Evolutionary conservation across 2,329 filamentous ascomycete genomes (phyloP).

Genomic region (Ceratocystis huliohia): DNA sequence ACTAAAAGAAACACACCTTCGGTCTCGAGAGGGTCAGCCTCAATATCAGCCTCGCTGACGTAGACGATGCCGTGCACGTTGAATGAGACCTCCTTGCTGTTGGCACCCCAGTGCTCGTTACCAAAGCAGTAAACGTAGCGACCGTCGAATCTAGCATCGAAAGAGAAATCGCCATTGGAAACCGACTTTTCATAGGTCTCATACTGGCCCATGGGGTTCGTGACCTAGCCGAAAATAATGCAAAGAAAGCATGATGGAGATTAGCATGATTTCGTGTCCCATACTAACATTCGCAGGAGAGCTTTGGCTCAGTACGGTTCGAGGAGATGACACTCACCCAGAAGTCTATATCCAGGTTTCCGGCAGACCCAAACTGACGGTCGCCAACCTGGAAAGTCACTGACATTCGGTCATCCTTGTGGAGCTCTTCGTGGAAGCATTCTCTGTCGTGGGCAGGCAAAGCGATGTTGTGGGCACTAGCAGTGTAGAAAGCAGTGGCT

Average conservation of each 20-base stretch:
- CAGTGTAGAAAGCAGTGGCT: constrained; percentile 39
- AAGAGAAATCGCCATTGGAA: constrained; percentile 86
- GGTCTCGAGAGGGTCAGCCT: constrained; percentile 75
- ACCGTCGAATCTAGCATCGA: constrained; percentile 72
- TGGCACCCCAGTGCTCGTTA: constrained; percentile 94
- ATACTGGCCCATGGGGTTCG: constrained; percentile 62
- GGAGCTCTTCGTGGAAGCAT: constrained; percentile 91
- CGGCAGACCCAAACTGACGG: constrained; percentile 84
- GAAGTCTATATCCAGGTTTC: constrained; percentile 94
- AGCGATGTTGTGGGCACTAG: constrained; percentile 87
- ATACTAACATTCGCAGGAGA: not conserved
- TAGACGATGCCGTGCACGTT: constrained; percentile 99
- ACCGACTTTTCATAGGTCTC: constrained; percentile 68
- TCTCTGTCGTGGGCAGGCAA: constrained; percentile 85
- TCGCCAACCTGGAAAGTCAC: constrained; percentile 98
- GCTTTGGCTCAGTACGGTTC: not conserved
- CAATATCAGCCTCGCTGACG: constrained; percentile 73
- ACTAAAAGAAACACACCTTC: constrained; percentile 50
- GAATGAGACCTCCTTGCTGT: constrained; percentile 96
- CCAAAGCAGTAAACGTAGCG: constrained; percentile 97
- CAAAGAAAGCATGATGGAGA: not conserved
- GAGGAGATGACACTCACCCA: constrained; percentile 50
- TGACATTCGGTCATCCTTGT: constrained; percentile 94
- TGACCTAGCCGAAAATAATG: constrained; percentile 42
- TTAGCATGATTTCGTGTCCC: not conserved